phyloP scores from a whole-genome alignment of 495 filamentous ascomycete species.

The Tuber umbilicatum region DNA sequence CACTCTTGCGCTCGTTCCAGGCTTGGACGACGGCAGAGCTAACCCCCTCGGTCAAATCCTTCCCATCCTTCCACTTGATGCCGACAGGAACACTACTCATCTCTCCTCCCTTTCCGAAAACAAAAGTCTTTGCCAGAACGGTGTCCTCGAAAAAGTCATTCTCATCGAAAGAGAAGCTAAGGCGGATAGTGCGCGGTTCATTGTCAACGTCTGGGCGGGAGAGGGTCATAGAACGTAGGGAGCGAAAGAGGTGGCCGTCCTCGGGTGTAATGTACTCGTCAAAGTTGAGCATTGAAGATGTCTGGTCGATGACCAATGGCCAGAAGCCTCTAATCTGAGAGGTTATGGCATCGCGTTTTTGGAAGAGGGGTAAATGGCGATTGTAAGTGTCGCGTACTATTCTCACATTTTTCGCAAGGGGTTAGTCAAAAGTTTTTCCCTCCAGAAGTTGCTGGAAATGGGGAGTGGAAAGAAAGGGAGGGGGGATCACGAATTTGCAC shows the following conservation, averaged over 20 bases:
- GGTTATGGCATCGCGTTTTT: conserved; percentile 62
- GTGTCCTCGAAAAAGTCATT: conserved; percentile 71
- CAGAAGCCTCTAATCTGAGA: conserved; percentile 75
- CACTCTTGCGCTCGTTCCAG: conserved; percentile 50
- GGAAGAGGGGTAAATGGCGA: conserved; percentile 55
- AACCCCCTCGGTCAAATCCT: conserved; percentile 75
- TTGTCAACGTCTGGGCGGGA: conserved; percentile 39
- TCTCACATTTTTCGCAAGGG: not conserved
- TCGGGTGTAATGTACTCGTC: conserved; percentile 75
- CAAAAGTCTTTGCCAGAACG: conserved; percentile 77
- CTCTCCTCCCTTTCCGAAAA: conserved; percentile 53
- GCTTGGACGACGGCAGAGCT: conserved; percentile 62
- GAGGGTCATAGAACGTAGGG: conserved; percentile 52
- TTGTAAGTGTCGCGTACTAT: conserved; percentile 43
- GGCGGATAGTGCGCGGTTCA: conserved; percentile 59
- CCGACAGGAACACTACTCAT: conserved; percentile 77
- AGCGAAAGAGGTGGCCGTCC: conserved; percentile 60
- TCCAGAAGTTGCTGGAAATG: not conserved
- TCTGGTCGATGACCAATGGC: conserved; percentile 76
- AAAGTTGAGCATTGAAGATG: conserved; percentile 60
- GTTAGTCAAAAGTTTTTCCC: not conserved
- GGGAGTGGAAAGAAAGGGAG: not conserved
- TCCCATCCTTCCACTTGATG: conserved; percentile 79
- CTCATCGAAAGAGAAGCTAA: conserved; percentile 56
- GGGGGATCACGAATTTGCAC: conserved; percentile 58